Base-by-base conservation (phyloP, 768 basidiomycete species). In the Leccinum arenicola region DNA sequence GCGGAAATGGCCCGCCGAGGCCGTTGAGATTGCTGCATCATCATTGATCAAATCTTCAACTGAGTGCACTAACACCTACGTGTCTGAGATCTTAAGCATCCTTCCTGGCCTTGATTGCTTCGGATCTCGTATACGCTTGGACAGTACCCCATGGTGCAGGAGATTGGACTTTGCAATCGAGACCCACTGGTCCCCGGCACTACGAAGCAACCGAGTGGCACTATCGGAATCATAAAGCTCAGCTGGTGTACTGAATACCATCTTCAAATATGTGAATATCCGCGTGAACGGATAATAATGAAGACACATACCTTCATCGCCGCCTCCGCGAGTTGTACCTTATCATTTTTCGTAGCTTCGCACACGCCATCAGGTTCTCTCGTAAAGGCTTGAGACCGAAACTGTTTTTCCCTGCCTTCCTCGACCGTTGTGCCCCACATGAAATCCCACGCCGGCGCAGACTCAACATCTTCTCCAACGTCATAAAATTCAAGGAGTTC, bases 21-120 rank as follows among this genome's bases (percentile, higher is more conserved):
- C 83, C 81, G 55, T 84, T 85, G 64, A 84, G 81, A 72, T 93
- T 89, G 25, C 89, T 91, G 64, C 55, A 55, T 31, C 40, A 47
- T 19, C 35, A 55, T 25, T 31, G 23, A 45, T 66, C 31, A 57
- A 8, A 35, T 14, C 3, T 38, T 23, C 40, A 17, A 33, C 35
- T 8, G 25, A 9, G 52, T 31, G 17, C 12, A 23, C 8, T 19
- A 23, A 17, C 23, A 57, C 77, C 19, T 58, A 83, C 92, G 74
- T 71, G 64, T 93, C 93, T 14, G 90, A 90, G 52, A 93, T 88
- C 68, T 87, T 90, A 54, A 91, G 72, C 54, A 81, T 82, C 54
- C 91, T 81, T 29, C 93, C 93, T 8, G 91, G 92, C 57, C 77
- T 84, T 48, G 78, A 73, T 68, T 85, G 86, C 55, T 77, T 75